Base-by-base conservation (phyloP, 306 rosid species). In the Prosopis cineraria region DNA sequence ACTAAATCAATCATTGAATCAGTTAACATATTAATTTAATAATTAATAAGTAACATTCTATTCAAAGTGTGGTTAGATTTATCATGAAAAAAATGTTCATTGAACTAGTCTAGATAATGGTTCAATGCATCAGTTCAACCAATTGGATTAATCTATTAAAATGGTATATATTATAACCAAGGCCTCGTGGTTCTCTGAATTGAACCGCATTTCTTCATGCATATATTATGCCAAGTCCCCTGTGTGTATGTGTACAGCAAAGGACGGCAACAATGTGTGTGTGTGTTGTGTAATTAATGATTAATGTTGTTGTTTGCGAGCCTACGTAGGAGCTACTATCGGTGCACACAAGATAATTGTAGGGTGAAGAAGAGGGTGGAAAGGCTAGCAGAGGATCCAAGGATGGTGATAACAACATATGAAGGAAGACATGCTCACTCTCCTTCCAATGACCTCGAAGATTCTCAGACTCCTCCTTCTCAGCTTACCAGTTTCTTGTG, bases 371-470 rank as follows among this genome's bases (percentile, higher is more conserved):
- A 91, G 58, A 79, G 97, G 0, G 94, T 91, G 47, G 97, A 91
- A 82, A 74, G 97, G 37, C 80, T 91, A 73, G 94, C 88, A 0
- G 97, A 91, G 73, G 97, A 91, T 77, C 97, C 97, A 39, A 89
- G 97, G 84, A 91, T 91, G 97, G 97, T 91, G 91, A 91, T 91
- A 34, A 91, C 97, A 19, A 91, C 94, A 0, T 91, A 91, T 52
- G 97, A 91, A 83, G 97, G 97, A 17, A 83, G 97, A 67, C 97
- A 91, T 10, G 85, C 36, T 10, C 97, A 91, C 55, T 91, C 97
- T 73, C 94, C 97, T 1, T 91, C 92, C 5, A 89, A 85, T 34
- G 92, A 91, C 52, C 64, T 81, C 7, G 87, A 89, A 71, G 89
- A 88, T 20, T 85, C 94, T 0, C 86, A 85, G 33, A 17, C 52